Percentiles rank a stretch among this genome's conserved stretches.
Conservation (phyloP, 169 alveolate species). For the Plasmodium knowlesi region DNA sequence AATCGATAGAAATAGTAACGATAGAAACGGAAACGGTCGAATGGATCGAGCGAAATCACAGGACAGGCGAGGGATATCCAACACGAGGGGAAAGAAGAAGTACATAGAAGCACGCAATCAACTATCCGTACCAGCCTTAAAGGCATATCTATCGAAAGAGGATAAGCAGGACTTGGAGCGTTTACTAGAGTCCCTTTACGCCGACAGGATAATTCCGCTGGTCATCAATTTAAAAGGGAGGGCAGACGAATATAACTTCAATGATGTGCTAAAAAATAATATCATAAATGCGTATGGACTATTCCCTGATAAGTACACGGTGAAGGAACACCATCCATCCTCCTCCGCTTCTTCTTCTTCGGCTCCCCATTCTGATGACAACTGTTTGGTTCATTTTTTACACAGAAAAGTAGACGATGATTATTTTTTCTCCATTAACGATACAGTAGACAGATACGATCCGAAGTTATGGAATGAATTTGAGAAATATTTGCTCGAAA, state of each 20-base stretch:
- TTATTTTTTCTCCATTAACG: conserved; percentile 81
- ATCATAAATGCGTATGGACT: conserved; percentile 78
- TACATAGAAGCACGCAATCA: conserved; percentile 29
- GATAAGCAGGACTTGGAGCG: conserved; percentile 77
- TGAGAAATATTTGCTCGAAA: conserved; percentile 77
- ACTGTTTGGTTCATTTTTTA: conserved; percentile 78
- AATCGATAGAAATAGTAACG: background rate
- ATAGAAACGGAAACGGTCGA: background rate
- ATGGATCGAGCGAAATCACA: background rate
- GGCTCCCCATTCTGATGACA: conserved; percentile 47
- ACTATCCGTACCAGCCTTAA: conserved; percentile 68
- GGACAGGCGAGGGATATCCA: background rate
- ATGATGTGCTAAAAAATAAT: conserved; percentile 78
- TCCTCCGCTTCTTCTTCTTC: background rate
- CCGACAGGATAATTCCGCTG: conserved; percentile 83
- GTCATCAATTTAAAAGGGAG: conserved; percentile 83
- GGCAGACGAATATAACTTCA: conserved; percentile 80
- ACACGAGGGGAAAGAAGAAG: conserved; percentile 55
- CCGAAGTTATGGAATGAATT: conserved; percentile 80
- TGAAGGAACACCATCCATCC: conserved; percentile 28
- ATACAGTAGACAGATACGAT: conserved; percentile 78
- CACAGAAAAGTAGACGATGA: conserved; percentile 73
- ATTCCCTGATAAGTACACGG: conserved; percentile 77
- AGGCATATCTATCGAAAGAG: conserved; percentile 72
- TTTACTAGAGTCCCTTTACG: conserved; percentile 80